These are phyloP conservation scores for Ulmus americana DNA, from an alignment of 331 rosid genomes.

Conservation along the genomic window DNA sequence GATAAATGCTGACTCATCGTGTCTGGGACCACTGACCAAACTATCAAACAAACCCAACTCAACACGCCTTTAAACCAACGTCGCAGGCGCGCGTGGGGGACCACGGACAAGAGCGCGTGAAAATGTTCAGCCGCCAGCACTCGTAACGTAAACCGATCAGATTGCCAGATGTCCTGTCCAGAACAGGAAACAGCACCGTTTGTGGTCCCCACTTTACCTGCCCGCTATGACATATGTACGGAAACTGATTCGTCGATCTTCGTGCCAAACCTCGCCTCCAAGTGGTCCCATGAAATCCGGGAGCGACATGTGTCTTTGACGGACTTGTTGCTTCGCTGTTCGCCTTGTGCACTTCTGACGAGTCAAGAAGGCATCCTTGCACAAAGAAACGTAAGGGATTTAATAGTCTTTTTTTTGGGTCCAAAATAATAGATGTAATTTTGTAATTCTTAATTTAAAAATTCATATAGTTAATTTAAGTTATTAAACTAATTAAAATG, in stretches of 20 bases:
- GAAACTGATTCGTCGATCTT: neutral
- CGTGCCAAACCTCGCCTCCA: neutral
- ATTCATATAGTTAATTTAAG: no score
- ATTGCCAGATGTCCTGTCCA: neutral
- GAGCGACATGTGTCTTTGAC: neutral
- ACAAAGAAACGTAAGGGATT: no score
- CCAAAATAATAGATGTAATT: no score
- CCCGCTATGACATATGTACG: neutral
- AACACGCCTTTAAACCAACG: no score
- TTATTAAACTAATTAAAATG: no score
- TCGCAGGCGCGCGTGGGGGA: neutral
- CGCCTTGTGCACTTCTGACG: no score
- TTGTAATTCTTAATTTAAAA: no score
- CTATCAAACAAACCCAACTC: no score
- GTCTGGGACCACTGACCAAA: no score
- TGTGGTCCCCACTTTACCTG: constrained; percentile 5
- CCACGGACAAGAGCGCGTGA: constrained; percentile 15
- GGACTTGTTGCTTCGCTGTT: neutral
- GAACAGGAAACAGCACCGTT: neutral
- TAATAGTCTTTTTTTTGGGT: no score
- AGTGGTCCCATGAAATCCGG: neutral
- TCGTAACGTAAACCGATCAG: neutral
- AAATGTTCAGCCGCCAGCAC: constrained; percentile 11
- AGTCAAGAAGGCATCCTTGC: no score
- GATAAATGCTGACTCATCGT: no score